A percentile compares a stretch with the other conserved stretches of the same genome.
Evolutionary conservation across 345 rosid species (phyloP).

Genomic region (Punica granatum): DNA sequence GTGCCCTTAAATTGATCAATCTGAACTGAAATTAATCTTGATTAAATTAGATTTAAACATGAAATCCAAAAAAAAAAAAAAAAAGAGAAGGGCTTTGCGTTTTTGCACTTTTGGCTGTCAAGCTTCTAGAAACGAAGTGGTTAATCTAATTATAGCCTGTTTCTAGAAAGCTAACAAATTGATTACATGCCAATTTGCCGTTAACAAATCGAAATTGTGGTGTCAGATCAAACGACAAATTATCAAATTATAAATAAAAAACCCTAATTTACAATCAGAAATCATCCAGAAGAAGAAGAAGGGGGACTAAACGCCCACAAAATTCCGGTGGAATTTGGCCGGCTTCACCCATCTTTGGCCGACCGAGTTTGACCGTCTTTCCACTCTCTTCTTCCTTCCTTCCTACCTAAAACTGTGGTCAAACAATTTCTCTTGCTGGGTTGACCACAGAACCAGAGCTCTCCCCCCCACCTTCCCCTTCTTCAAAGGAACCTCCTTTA

Average conservation of each 20-base stretch:
- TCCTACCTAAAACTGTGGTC: too few relatives aligned
- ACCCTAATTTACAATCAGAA: too few relatives aligned
- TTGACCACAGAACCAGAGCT: not conserved
- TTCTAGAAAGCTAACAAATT: not conserved
- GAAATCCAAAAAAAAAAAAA: too few relatives aligned
- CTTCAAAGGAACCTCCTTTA: constrained; percentile 1
- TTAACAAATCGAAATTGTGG: not conserved
- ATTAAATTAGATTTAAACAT: too few relatives aligned
- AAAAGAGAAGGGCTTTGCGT: too few relatives aligned
- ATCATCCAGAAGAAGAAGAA: too few relatives aligned
- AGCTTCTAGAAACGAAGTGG: not conserved
- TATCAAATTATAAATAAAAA: too few relatives aligned
- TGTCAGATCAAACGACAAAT: not conserved
- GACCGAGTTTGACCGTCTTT: not conserved
- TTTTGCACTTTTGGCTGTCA: not conserved
- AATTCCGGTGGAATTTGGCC: too few relatives aligned
- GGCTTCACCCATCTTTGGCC: too few relatives aligned
- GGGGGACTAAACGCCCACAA: too few relatives aligned
- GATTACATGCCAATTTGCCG: not conserved
- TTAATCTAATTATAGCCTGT: not conserved
- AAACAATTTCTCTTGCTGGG: not conserved
- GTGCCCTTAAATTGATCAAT: not conserved
- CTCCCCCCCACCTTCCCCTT: not conserved
- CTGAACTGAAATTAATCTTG: too few relatives aligned
- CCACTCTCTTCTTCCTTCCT: not conserved